Conservation (phyloP, 768 basidiomycete genomes). For the Suillus subalutaceus region DNA sequence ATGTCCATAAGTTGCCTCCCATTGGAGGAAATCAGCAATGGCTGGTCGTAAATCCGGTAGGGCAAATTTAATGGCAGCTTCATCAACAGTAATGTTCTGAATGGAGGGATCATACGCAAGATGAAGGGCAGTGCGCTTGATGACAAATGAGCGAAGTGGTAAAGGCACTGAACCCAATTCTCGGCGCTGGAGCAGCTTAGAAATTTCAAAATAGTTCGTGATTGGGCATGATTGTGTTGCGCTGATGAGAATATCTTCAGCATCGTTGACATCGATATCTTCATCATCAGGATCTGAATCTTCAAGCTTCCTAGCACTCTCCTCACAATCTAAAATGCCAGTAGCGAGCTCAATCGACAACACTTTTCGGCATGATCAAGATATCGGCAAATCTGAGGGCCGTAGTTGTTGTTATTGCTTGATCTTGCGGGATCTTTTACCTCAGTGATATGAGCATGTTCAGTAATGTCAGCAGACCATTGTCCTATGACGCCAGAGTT, state of each 20-base stretch:
- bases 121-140: constrained; percentile 23
- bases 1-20: neutral
- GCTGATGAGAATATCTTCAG: too few species aligned
- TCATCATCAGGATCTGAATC: constrained; percentile 6
- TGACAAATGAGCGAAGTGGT: constrained; percentile 20
- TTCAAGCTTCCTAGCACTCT: too few species aligned
- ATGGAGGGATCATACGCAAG: constrained; percentile 25
- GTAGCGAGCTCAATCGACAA: neutral
- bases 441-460: neutral
- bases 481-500: neutral
- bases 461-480: neutral
- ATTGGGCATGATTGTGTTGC: neutral
- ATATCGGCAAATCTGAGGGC: neutral
- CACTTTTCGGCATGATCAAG: constrained; percentile 2
- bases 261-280: too few species aligned
- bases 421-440: neutral
- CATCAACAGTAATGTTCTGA: constrained; percentile 23
- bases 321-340: neutral
- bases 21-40: constrained; percentile 13
- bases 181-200: neutral
- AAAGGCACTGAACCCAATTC: neutral
- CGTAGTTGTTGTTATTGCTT: neutral
- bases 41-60: constrained; percentile 32
- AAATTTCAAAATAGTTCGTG: neutral
- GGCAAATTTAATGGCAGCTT: constrained; percentile 23